Percentiles rank a stretch among this genome's conserved stretches.
These are phyloP conservation scores for Acorus gramineus DNA, from an alignment of 106 monocot genomes.

Conservation along the genomic window DNA sequence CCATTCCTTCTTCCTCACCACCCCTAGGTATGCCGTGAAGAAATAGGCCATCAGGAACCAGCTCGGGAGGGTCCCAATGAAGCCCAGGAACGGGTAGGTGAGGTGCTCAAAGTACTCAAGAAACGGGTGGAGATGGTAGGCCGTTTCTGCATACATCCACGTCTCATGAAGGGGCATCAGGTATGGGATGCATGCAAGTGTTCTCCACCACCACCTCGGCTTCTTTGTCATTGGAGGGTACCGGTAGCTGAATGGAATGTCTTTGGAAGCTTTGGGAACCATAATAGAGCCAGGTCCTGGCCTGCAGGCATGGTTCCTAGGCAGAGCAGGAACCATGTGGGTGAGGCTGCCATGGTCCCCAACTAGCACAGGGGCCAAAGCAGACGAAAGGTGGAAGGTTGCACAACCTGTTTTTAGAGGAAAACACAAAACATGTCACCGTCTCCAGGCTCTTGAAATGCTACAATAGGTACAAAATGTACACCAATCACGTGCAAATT, in stretches of 20 bases:
- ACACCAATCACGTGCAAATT: too few species aligned
- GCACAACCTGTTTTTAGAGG: slow-evolving; percentile 5
- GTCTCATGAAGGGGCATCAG: too few species aligned
- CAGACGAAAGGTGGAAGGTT: slow-evolving; percentile 14
- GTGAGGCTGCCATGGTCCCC: slow-evolving; percentile 32
- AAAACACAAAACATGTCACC: not conserved
- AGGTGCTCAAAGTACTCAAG: too few species aligned
- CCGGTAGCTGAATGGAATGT: not conserved
- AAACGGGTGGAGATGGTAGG: too few species aligned
- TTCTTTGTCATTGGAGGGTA: slow-evolving; percentile 3
- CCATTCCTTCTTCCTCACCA: slow-evolving; percentile 5
- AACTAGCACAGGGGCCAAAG: slow-evolving; percentile 13
- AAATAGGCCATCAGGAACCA: not conserved
- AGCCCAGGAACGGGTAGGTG: not conserved
- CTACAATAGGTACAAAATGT: too few species aligned
- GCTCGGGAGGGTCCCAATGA: not conserved
- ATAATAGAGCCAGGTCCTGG: not conserved
- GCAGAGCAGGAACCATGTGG: slow-evolving; percentile 13
- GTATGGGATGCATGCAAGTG: too few species aligned
- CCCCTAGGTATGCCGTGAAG: not conserved
- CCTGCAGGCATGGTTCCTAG: not conserved
- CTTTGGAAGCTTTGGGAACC: slow-evolving; percentile 12
- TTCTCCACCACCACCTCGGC: too few species aligned
- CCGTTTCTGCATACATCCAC: too few species aligned
- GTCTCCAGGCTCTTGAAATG: too few species aligned